These are phyloP conservation scores for Erodium chrysanthum DNA, from an alignment of 441 rosid genomes.

Conservation along the genomic window DNA sequence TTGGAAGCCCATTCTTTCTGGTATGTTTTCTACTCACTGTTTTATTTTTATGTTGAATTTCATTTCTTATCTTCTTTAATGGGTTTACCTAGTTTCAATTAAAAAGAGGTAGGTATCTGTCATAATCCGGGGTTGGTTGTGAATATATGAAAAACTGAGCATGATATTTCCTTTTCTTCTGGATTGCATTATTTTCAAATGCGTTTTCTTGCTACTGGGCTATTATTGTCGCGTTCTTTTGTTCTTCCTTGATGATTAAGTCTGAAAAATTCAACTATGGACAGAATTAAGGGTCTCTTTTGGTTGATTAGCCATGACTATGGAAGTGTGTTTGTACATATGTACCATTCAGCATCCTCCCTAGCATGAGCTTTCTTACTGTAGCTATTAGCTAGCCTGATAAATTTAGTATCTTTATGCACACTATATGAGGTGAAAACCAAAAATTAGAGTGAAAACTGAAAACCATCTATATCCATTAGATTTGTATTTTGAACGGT, in stretches of 20 bases:
- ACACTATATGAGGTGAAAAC: neutral
- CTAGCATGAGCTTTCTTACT: too few species aligned
- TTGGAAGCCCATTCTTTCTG: slow-evolving; percentile 93
- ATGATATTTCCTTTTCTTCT: neutral
- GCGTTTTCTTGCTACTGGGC: neutral
- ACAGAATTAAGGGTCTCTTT: neutral
- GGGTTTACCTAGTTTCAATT: neutral
- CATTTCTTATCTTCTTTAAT: neutral
- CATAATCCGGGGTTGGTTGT: neutral
- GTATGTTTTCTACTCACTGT: slow-evolving; percentile 26
- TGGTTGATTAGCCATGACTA: too few species aligned
- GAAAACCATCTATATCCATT: too few species aligned
- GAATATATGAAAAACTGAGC: slow-evolving; percentile 2
- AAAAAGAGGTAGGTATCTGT: neutral
- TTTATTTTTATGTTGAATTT: too few species aligned
- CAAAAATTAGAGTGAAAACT: too few species aligned
- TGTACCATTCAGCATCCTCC: too few species aligned
- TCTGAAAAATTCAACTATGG: neutral
- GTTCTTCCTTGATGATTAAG: neutral
- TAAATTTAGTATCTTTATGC: too few species aligned
- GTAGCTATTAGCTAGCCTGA: too few species aligned
- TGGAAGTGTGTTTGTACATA: too few species aligned
- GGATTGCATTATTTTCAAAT: neutral
- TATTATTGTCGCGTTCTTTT: neutral
- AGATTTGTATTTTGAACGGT: too few species aligned